Evolutionary conservation across 345 rosid genomes (phyloP), one percentile per base, ranked within the genome.

Genomic region (Laguncularia racemosa): DNA sequence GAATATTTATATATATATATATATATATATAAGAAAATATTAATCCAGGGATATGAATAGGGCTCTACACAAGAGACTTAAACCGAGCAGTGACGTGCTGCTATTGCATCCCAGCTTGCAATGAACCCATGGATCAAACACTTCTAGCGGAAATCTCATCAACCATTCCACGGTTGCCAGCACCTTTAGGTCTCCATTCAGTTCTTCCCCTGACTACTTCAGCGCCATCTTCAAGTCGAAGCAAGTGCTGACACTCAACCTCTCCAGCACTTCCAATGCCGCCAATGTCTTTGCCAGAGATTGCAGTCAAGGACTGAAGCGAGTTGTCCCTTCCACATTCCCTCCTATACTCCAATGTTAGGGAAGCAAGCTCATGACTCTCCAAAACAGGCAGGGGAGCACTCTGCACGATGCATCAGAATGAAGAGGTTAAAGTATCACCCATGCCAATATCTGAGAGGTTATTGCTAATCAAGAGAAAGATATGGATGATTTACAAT

Each of bases 301-400:
- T 80, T 1, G 96, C 69, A 15, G 96, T 83, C 38, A 95, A 80
- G 21, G 99, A 95, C 84, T 88, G 91, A 67, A 95, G 88, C 60
- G 88, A 86, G 18, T 86, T 82, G 83, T 90, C 96, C 75, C 64
- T 85, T 20, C 95, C 97, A 16, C 99, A 95, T 73, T 95, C 99
- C 81, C 96, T 85, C 66, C 96, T 72, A 46, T 95, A 95, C 78
- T 95, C 99, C 63, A 95, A 65, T 13, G 95, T 84, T 74, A 95
- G 65, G 70, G 87, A 62, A 12, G 80, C 72, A 48, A 95, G 97
- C 78, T 85, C 84, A 55, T 83, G 89, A 44, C 66, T 77, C 95
- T 95, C 99, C 76, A 90, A 74, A 56, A 95, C 76, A 52, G 78
- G 67, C 61, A 62, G 80, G 0, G 99, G 99, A 77, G 97, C 91